Base-by-base conservation (phyloP, 495 filamentous ascomycete species). In the Penicillium nucicola region DNA sequence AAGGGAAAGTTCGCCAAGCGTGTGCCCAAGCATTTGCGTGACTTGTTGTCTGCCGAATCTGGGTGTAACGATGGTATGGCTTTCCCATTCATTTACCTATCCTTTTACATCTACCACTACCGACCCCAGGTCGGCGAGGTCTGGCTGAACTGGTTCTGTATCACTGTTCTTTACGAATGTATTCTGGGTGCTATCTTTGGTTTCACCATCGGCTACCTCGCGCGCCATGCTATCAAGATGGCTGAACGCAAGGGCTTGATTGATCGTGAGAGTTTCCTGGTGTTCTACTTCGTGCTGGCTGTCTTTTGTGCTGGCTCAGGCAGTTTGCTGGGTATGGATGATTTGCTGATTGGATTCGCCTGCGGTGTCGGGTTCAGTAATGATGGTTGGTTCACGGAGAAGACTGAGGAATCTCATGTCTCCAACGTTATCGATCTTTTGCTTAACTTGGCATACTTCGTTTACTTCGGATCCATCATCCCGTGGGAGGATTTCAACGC, bases 41-140 rank as follows among this genome's bases (percentile, higher is more conserved):
- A 99, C 68, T 56, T 99, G 11, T 78, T 99, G 28, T 97, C 95
- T 12, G 92, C 92, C 50, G 95, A 99, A 68, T 97, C 95, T 1
- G 95, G 95, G 19, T 99, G 95, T 77, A 99, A 99, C 74, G 95
- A 99, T 67, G 95, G 95, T 69, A 97, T 97, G 95, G 93, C 95
- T 14, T 99, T 99, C 70, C 95, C 95, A 6, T 99, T 99, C 71
- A 85, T 99, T 64, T 99, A 97, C 66, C 79, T 97, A 13, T 81
- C 86, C 2, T 76, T 95, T 39, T 97, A 97, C 60, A 80, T 97
- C 47, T 88, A 96, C 48, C 81, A 83, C 17, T 95, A 92, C 62
- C 73, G 85, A 45, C 83, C 82, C 3, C 64, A 89, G 55, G 78
- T 84, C 5, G 69, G 70, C 34, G 61, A 86, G 42, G 88, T 96